Evolutionary conservation across 768 basidiomycete genomes (phyloP), one percentile per base, ranked within the genome.

Genomic region (Xerocomellus amylosporus): DNA sequence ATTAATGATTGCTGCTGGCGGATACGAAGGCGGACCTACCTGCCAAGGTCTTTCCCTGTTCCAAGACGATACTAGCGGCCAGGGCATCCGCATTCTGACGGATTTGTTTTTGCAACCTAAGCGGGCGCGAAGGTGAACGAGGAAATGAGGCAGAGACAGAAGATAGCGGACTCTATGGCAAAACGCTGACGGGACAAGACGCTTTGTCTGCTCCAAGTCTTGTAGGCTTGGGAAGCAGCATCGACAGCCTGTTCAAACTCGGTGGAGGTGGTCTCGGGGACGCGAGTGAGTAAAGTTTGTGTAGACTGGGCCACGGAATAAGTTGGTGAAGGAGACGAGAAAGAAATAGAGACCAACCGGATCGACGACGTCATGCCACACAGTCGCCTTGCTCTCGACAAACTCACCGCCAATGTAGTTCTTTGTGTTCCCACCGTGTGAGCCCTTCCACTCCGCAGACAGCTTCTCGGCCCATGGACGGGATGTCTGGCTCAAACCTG

Each of bases 41-140:
- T 58, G 89, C 83, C 40, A 90, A 73, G 0, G 96, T 99, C 75
- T 98, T 98, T 15, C 96, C 96, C 73, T 98, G 96, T 69, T 98
- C 95, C 20, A 98, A 74, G 24, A 95, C 93, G 51, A 98, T 98
- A 62, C 87, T 93, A 40, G 77, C 79, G 1, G 94, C 95, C 51
- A 99, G 80, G 46, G 86, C 87, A 63, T 93, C 92, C 8, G 87
- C 80, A 68, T 98, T 85, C 68, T 90, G 77, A 42, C 94, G 87
- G 53, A 99, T 84, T 28, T 92, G 79, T 54, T 85, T 80, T 67
- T 98, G 96, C 30, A 98, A 80, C 61, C 95, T 98, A 41, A 22
- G 6, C 8, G 19, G 14, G n/a, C 4, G 50, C 44, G 50, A 51
- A 26, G 52, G 36, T 63, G 13, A 52, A 52, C 43, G 39, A 26